Conservation (phyloP, 2,329 filamentous ascomycete species). For the Tolypocladium tropicale region DNA sequence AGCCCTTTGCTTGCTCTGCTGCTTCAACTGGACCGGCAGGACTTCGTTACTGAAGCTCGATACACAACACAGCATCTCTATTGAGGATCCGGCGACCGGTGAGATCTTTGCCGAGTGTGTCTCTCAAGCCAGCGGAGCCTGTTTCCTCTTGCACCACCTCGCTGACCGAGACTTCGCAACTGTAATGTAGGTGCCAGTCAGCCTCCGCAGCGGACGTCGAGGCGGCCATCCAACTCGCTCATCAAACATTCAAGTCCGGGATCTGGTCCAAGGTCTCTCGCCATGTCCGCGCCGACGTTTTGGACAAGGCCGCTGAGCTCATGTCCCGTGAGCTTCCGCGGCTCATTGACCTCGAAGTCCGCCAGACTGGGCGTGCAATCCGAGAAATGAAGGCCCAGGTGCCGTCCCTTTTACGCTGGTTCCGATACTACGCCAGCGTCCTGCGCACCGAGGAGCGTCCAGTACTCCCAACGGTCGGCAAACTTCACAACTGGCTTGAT, state of each 20-base stretch:
- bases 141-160: not conserved
- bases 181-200: slow-evolving; percentile 17
- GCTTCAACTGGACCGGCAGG: not conserved
- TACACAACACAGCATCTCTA: slow-evolving; percentile 29
- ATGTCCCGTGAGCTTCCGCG: slow-evolving; percentile 40
- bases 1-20: not conserved
- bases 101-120: slow-evolving; percentile 40
- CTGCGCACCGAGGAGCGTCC: slow-evolving; percentile 57
- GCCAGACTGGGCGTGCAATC: slow-evolving; percentile 56
- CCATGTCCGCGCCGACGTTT: slow-evolving; percentile 48
- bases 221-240: slow-evolving; percentile 31
- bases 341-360: slow-evolving; percentile 54
- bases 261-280: slow-evolving; percentile 53
- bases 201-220: slow-evolving; percentile 19
- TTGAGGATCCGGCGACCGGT: slow-evolving; percentile 44
- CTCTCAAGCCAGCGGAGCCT: not conserved
- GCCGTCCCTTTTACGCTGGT: slow-evolving; percentile 55
- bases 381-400: slow-evolving; percentile 64
- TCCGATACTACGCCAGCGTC: slow-evolving; percentile 59
- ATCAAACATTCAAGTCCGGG: slow-evolving; percentile 54
- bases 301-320: slow-evolving; percentile 48
- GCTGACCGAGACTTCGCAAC: not conserved
- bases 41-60: not conserved
- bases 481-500: slow-evolving; percentile 45
- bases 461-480: slow-evolving; percentile 54